A percentile compares a stretch with the other conserved stretches of the same genome.
These are phyloP conservation scores for Ceratocystis cacaofunesta DNA, from an alignment of 2,329 filamentous ascomycete genomes.

Conservation along the genomic window DNA sequence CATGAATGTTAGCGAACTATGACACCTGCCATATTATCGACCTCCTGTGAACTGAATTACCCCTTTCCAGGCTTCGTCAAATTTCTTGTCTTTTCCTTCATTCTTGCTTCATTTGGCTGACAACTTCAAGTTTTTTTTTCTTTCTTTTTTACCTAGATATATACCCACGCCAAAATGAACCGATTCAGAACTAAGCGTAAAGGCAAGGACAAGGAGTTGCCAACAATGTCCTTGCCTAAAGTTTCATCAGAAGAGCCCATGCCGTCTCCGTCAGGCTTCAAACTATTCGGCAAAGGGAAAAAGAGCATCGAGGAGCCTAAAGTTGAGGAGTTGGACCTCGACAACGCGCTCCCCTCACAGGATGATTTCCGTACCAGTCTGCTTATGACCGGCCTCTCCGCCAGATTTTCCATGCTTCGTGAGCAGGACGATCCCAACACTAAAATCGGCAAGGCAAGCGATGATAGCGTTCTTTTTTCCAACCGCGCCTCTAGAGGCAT, in stretches of 20 bases:
- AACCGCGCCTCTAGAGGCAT: constrained; percentile 59
- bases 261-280: constrained; percentile 25
- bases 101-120: neutral
- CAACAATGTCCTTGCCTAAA: constrained; percentile 23
- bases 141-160: constrained; percentile 1
- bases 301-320: constrained; percentile 43
- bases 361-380: constrained; percentile 94
- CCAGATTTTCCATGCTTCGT: constrained; percentile 88
- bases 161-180: constrained; percentile 43
- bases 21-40: neutral
- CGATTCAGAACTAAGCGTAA: constrained; percentile 62
- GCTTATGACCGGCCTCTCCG: constrained; percentile 86
- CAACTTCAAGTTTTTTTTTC: neutral
- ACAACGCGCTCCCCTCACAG: constrained; percentile 57
- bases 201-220: constrained; percentile 45
- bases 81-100: neutral
- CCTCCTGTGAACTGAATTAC: neutral
- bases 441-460: constrained; percentile 82
- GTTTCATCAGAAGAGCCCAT: constrained; percentile 38
- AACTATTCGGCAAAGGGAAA: constrained; percentile 40
- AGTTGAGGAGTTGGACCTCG: constrained; percentile 51
- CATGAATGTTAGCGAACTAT: neutral
- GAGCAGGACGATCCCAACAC: constrained; percentile 88
- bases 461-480: constrained; percentile 79
- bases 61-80: too few relatives aligned